Base-by-base conservation (phyloP, 768 basidiomycete genomes). In the Boletus rubescentipes region DNA sequence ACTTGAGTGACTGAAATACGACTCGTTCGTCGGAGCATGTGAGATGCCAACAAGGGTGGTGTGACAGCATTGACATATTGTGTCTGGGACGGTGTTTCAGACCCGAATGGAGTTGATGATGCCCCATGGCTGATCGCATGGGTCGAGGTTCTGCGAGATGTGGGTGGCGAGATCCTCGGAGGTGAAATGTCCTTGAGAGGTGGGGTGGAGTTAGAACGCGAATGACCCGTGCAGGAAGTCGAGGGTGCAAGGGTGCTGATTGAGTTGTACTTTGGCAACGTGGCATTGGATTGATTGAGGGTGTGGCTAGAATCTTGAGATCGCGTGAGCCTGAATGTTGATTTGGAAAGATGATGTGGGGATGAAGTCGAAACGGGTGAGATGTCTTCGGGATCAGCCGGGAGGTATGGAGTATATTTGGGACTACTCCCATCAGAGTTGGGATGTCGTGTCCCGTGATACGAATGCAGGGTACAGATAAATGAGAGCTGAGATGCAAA, bases 221-320 rank as follows among this genome's bases (percentile, higher is more conserved):
- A 66, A 11, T 49, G 58, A 14, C 59, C 66, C 2, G 65, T 69
- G 38, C 57, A 60, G 12, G 67, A 67, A 26, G 52, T 61, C n/a
- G 68, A 58, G 6, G 61, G 60, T 9, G 68, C 53, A 15, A 72
- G 59, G 2, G 68, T 71, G 29, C 60, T 63, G 32, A 59, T 60
- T 1, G 68, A 71, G 51, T 59, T 64, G 48, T 54, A 61, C 37
- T 60, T 63, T 41, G 58, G 63, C 18, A 70, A 50, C 12, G 67
- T 70, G 32, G 42, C 23, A 18, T 46, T 53, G 0, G 70, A 72
- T 31, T 53, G 61, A 43, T 48, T 56, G 45, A 58, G 54, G 9
- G 58, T 63, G 32, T 45, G 61, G 35, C 37, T 58, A 9, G 62
- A 66, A 55, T 60, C 63, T 21, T 53, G 46, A 14, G 60, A 66